Conservation (phyloP, 371 early-diverging fungal genomes). For the Mortierella sp. region DNA sequence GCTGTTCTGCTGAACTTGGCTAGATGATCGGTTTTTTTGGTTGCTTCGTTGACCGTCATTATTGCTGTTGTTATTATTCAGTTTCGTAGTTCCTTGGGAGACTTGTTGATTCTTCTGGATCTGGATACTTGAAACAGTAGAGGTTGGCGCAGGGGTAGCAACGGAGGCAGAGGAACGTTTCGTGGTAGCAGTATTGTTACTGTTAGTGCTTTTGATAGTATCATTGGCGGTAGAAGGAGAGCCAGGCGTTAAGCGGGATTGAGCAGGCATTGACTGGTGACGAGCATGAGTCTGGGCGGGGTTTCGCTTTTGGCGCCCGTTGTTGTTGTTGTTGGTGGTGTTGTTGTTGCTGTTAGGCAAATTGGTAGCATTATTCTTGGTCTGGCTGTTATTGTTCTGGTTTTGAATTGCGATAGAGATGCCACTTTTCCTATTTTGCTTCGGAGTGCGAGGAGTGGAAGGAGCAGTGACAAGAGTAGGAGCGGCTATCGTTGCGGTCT, state of each 20-base stretch:
- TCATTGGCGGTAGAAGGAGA: background rate
- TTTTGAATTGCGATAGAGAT: slow-evolving; percentile 22
- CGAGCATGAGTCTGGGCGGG: slow-evolving; percentile 25
- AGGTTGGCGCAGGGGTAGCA: slow-evolving; percentile 9
- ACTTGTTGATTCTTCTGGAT: slow-evolving; percentile 14
- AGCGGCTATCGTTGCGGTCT: slow-evolving; percentile 26
- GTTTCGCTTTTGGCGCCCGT: slow-evolving; percentile 17
- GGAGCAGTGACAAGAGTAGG: slow-evolving; percentile 11
- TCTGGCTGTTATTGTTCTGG: slow-evolving; percentile 16
- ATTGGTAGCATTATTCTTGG: background rate
- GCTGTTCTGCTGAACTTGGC: slow-evolving; percentile 14
- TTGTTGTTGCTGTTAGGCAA: slow-evolving; percentile 1
- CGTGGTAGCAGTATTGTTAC: slow-evolving; percentile 8
- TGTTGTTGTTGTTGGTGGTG: slow-evolving; percentile 1
- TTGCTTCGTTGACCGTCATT: background rate
- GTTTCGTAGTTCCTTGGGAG: background rate
- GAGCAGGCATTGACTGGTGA: slow-evolving; percentile 41
- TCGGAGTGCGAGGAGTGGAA: slow-evolving; percentile 11
- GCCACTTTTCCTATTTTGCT: slow-evolving; percentile 27
- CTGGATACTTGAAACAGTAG: slow-evolving; percentile 13
- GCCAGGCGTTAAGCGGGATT: slow-evolving; percentile 17
- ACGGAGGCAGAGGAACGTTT: slow-evolving; percentile 34
- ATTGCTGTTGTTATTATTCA: slow-evolving; percentile 14
- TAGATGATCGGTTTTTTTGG: background rate
- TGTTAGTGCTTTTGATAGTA: background rate